phyloP scores from a whole-genome alignment of 371 early-diverging fungal species.

The Actinomortierella ambigua region DNA sequence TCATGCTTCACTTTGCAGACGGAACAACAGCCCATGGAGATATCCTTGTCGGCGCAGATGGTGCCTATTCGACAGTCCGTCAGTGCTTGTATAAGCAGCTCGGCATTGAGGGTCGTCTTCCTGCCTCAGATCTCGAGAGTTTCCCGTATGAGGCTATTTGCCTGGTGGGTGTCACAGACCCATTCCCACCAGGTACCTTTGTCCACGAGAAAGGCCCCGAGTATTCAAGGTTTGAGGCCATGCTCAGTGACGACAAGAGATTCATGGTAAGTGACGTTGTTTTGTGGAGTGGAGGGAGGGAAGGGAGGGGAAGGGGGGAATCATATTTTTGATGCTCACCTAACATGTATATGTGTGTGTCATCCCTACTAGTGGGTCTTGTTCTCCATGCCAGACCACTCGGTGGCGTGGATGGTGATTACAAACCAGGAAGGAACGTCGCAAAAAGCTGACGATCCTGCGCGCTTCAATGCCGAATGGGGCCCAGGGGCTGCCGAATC shows the following conservation, averaged over 20 bases:
- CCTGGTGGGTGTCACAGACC: conserved; percentile 17
- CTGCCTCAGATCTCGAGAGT: conserved; percentile 6
- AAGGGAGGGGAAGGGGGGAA: no score
- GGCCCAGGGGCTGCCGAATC: conserved; percentile 7
- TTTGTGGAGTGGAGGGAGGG: background rate
- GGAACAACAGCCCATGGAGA: conserved; percentile 16
- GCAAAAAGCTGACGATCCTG: no score
- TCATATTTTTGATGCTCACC: background rate
- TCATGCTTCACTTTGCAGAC: conserved; percentile 13
- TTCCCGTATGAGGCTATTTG: conserved; percentile 18
- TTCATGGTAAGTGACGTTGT: conserved; percentile 6
- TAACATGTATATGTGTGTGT: background rate
- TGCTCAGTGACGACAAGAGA: conserved; percentile 9
- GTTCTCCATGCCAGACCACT: conserved; percentile 12
- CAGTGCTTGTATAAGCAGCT: conserved; percentile 7
- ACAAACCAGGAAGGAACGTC: conserved; percentile 1
- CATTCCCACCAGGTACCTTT: conserved; percentile 9
- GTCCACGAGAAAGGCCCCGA: conserved; percentile 2
- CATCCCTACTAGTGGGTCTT: conserved; percentile 10
- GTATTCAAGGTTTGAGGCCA: conserved; percentile 13
- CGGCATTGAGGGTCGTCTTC: background rate
- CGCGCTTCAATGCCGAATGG: conserved; percentile 12
- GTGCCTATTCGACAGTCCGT: conserved; percentile 14
- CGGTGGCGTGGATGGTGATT: conserved; percentile 21
- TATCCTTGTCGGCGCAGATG: conserved; percentile 19